phyloP scores from a whole-genome alignment of 768 basidiomycete genomes.

The Leccinum broughii region DNA sequence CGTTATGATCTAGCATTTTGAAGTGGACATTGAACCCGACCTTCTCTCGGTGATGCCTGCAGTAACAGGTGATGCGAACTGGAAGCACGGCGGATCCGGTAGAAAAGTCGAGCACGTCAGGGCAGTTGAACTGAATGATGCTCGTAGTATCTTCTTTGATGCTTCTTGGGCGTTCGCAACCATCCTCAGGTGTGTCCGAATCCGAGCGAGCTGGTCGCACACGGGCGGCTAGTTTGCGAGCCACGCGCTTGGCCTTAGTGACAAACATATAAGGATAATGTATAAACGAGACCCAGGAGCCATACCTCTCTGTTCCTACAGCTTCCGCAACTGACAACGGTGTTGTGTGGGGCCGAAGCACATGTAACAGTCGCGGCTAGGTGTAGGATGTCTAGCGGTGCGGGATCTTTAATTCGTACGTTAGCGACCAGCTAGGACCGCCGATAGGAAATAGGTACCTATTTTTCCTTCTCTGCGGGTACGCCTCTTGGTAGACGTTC shows the following conservation, averaged over 20 bases:
- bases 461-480: slow-evolving; percentile 84
- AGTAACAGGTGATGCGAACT: slow-evolving; percentile 96
- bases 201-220: slow-evolving; percentile 77
- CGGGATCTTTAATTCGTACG: slow-evolving; percentile 51
- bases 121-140: slow-evolving; percentile 96
- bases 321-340: slow-evolving; percentile 81
- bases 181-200: slow-evolving; percentile 65
- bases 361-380: slow-evolving; percentile 76
- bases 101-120: slow-evolving; percentile 85
- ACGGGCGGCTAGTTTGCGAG: slow-evolving; percentile 83
- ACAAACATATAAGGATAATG: slow-evolving; percentile 11
- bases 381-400: slow-evolving; percentile 67
- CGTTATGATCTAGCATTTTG: slow-evolving; percentile 76
- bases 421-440: slow-evolving; percentile 18
- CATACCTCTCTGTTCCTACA: slow-evolving; percentile 85
- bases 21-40: slow-evolving; percentile 91
- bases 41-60: slow-evolving; percentile 97
- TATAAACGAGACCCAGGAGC: slow-evolving; percentile 3
- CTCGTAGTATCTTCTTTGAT: slow-evolving; percentile 69
- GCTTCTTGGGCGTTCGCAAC: slow-evolving; percentile 42
- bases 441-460: slow-evolving; percentile 43
- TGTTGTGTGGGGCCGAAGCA: slow-evolving; percentile 74
- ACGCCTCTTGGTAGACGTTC: slow-evolving; percentile 81
- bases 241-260: slow-evolving; percentile 79
- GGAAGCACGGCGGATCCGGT: slow-evolving; percentile 88